phyloP scores from a whole-genome alignment of 306 rosid species.

The Morella rubra region DNA sequence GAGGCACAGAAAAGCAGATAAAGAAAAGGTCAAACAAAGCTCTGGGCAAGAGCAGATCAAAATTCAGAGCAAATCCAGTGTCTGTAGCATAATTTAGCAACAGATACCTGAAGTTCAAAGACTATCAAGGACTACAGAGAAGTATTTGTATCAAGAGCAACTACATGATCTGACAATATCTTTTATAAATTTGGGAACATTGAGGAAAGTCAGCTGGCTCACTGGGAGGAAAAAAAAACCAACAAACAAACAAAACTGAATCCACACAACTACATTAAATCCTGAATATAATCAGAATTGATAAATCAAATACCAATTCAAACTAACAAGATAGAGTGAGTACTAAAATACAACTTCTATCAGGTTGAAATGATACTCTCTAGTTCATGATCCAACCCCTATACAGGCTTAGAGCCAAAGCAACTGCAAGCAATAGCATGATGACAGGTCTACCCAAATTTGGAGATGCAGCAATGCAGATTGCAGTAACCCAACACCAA shows the following conservation, averaged over 20 bases:
- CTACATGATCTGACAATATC: background rate
- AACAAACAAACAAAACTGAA: too few species aligned
- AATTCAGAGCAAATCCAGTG: too few species aligned
- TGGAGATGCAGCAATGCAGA: background rate
- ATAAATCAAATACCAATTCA: background rate
- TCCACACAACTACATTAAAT: too few species aligned
- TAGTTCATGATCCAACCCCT: background rate
- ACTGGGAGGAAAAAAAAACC: too few species aligned
- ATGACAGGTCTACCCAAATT: background rate
- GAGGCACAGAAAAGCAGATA: too few species aligned
- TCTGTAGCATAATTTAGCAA: background rate
- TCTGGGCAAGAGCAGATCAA: too few species aligned
- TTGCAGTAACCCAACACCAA: slow-evolving; percentile 3
- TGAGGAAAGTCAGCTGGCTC: background rate
- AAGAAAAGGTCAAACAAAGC: too few species aligned
- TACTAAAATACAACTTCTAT: background rate
- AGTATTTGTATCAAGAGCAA: background rate
- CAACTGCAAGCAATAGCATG: background rate
- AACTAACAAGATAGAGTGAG: background rate
- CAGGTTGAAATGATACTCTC: background rate
- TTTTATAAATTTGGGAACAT: background rate
- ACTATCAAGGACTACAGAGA: background rate
- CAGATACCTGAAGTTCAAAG: background rate
- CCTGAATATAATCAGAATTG: too few species aligned
- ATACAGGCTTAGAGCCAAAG: background rate